Percentiles rank a stretch among this genome's conserved stretches.
Evolutionary conservation across 768 basidiomycete genomes (phyloP).

Genomic region (Naganishia friedmannii): DNA sequence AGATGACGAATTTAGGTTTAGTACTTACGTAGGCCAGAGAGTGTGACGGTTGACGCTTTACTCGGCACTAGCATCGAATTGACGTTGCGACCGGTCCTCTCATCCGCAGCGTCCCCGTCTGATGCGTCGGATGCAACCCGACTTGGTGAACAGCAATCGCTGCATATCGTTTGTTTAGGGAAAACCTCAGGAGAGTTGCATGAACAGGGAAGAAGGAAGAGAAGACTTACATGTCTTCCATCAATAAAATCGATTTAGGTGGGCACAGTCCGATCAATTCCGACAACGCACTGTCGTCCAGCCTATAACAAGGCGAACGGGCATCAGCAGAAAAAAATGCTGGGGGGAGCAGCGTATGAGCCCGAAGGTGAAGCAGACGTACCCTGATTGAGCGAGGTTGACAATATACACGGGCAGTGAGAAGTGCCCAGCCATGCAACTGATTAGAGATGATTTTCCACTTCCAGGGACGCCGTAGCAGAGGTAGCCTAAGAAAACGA

Average conservation of each 20-base stretch:
- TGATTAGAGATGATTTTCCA: conserved; percentile 78
- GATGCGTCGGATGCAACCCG: neutral
- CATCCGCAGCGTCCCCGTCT: neutral
- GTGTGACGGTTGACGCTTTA: conserved; percentile 38
- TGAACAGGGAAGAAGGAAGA: neutral
- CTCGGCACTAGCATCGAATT: conserved; percentile 17
- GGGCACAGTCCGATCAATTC: conserved; percentile 84
- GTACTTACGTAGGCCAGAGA: conserved; percentile 46
- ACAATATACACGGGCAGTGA: conserved; percentile 90
- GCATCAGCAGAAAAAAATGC: neutral
- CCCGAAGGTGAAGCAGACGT: neutral
- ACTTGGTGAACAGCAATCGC: conserved; percentile 35
- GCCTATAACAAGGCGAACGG: conserved; percentile 27
- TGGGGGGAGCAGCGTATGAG: no score
- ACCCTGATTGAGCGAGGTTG: conserved; percentile 44
- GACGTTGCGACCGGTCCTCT: conserved; percentile 9
- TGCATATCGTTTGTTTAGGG: neutral
- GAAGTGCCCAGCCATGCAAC: conserved; percentile 81
- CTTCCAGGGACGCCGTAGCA: conserved; percentile 30
- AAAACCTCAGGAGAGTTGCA: no score
- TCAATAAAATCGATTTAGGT: conserved; percentile 75
- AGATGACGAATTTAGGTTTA: no score
- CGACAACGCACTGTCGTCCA: conserved; percentile 73
- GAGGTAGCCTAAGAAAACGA: conserved; percentile 20
- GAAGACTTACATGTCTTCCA: conserved; percentile 69